Base-by-base conservation (phyloP, 2,329 filamentous ascomycete species). In the Bretziella fagacearum region DNA sequence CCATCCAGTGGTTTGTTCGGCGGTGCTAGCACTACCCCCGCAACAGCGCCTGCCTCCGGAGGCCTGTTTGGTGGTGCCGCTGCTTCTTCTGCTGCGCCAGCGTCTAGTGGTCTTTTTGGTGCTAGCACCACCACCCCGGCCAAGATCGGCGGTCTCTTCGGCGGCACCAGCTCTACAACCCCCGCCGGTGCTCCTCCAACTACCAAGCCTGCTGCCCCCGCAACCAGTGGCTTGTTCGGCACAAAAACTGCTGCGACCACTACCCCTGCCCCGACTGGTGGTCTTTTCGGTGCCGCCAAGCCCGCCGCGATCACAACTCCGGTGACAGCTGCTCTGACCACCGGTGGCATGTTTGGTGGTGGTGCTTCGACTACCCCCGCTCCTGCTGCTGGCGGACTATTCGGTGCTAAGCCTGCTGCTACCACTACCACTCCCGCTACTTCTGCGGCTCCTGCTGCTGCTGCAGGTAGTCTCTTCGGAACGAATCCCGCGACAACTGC, bases 331-430 rank as follows among this genome's bases (percentile, higher is more conserved):
- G 70, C 71, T 13, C 51, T 51, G 25, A 37, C 53, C 6, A 70
- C 71, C 17, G 71, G 71, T 30, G 65, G 4, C 63, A 61, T 46
- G 53, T 53, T 27, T 46, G 46, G 20, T 61, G 63, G 51, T 50
- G 58, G 26, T 54, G 47, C 52, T n/a, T 51, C 50, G 3, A 53
- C 50, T 8, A 33, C 36, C 15, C 27, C 35, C 17, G 35, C 35
- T 20, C 1, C 47, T 46, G 6, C 32, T 44, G 22, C 26, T 13
- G 42, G 41, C 18, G 56, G 59, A 6, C 51, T 69, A 15, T 71
- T 72, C 46, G 61, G 63, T 44, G 54, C 60, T 15, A 67, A 66
- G 55, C 59, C 63, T 32, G 57, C 63, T 7, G 52, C 62, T 15
- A 56, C 56, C n/a, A 51, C 55, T 10, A 51, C 56, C 11, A 49